Percentiles rank a stretch among this genome's conserved stretches.
These are phyloP conservation scores for Mollisia scopiformis DNA, from an alignment of 2,329 filamentous ascomycete genomes.

Conservation along the genomic window DNA sequence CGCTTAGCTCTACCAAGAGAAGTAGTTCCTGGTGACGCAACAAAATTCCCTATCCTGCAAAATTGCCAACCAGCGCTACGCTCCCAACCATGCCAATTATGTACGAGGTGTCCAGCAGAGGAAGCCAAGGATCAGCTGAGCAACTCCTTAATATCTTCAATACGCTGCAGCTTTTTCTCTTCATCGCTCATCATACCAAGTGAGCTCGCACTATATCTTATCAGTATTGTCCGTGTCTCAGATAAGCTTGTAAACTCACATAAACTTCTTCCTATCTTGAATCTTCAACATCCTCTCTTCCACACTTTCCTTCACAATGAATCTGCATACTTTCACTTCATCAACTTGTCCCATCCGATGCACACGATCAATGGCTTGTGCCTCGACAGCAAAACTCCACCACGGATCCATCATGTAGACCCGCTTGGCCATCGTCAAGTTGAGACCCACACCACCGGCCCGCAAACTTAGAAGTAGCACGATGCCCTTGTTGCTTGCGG, in stretches of 20 bases:
- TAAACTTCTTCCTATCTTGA: constrained; percentile 95
- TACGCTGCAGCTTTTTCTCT: constrained; percentile 85
- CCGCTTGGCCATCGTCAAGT: constrained; percentile 83
- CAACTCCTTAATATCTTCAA: constrained; percentile 93
- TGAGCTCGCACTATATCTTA: constrained; percentile 74
- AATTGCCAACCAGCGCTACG: background rate
- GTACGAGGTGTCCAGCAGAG: background rate
- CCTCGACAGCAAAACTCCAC: constrained; percentile 98
- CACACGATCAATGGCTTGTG: constrained; percentile 95
- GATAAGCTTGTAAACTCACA: constrained; percentile 60
- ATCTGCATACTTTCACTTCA: constrained; percentile 84
- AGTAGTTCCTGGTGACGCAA: background rate
- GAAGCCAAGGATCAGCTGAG: constrained; percentile 45
- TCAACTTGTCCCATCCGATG: constrained; percentile 94
- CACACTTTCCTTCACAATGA: constrained; percentile 88
- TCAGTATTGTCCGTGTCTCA: constrained; percentile 16
- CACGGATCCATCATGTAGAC: constrained; percentile 99
- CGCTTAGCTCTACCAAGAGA: background rate
- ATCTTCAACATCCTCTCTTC: constrained; percentile 94
- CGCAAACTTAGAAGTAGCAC: constrained; percentile 83
- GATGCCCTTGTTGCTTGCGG: constrained; percentile 60
- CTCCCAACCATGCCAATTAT: background rate
- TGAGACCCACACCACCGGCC: constrained; percentile 91
- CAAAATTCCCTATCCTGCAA: background rate
- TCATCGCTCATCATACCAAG: constrained; percentile 95